Base-by-base conservation (phyloP, 768 basidiomycete species). In the Vishniacozyma victoriae region DNA sequence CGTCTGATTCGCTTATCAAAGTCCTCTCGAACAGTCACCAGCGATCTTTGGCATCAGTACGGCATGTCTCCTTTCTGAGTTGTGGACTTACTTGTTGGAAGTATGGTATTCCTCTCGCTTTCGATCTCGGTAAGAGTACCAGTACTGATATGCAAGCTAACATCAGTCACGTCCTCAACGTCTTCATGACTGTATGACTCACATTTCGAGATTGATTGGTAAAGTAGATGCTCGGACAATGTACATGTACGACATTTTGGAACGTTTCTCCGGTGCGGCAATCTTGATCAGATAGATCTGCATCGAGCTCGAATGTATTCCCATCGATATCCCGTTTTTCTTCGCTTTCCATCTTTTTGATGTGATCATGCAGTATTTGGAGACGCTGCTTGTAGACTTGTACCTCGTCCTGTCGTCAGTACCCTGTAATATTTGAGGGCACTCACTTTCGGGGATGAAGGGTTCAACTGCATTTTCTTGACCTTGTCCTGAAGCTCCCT, bases 231-330 rank as follows among this genome's bases (percentile, higher is more conserved):
- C 81, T 84, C 1, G 90, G 91, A 52, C 81, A 85, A 71, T 95
- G 90, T 14, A 90, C 78, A 62, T 93, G 87, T 64, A 91, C 88
- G 20, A 91, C 88, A 60, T 92, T 86, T 64, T 86, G 84, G 72
- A 93, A 96, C 51, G 46, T 43, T 1, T 51, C 2, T 78, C 79
- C 85, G 81, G 42, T 19, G 18, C 41, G 22, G 23, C 38, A 84
- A 60, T 87, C 85, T 4, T 35, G 27, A 16, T 56, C 49, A 16
- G 37, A 24, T 5, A 42, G 26, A 25, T 51, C 49, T 15, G 41
- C 38, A 16, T 18, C 36, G 29, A 15, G 24, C 19, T 7, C 20
- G 35, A n/a, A n/a, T n/a, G n/a, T n/a, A n/a, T 58, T 31, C 29
- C 48, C 53, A 33, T 52, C 57, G 14, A 55, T 49, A 33, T 46